Evolutionary conservation across 1,284 basidiomycete species (phyloP), one percentile per base, ranked within the genome.

Genomic region (Ceratobasidium sp.): DNA sequence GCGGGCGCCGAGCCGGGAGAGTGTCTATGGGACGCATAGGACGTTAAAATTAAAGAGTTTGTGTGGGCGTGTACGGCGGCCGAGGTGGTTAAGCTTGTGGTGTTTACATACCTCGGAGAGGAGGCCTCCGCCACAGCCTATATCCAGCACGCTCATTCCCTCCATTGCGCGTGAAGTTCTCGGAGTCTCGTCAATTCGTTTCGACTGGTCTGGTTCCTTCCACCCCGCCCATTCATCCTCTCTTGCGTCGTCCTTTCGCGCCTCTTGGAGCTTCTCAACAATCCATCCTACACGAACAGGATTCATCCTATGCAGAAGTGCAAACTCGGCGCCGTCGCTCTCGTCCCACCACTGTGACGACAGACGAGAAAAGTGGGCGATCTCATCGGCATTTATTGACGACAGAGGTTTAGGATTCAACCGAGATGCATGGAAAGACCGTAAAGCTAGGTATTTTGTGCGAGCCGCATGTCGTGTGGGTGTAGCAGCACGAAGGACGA

Each of bases 281-380:
- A 99, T 86, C 80, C 96, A 98, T 72, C 90, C 88, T 77, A 96
- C 88, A 43, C 98, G 86, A 13, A 91, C 87, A 0, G 95, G 95
- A 82, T 99, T 99, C 97, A 99, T 98, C 78, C 89, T 89, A 81
- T 99, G 98, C 41, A 99, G 83, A 46, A 97, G 84, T 1, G 85
- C 87, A 79, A 98, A 98, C 81, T 98, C 96, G 77, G 97, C 96
- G 3, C 38, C 30, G n/a, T 67, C 64, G 35, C 86, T 86, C 79
- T 98, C 94, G 81, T 98, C 91, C 98, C 98, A 99, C 98, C 98
- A 99, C 79, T 93, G 87, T 28, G 93, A 90, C 0, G 95, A 95
- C 0, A 99, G 88, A 43, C 88, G 87, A 3, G 96, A 96, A 81
- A 99, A 99, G 81, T 96, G 95, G 0, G 92, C 90, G 66, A 99